Base-by-base conservation (phyloP, 2,329 filamentous ascomycete species). In the Coniochaeta sp. region DNA sequence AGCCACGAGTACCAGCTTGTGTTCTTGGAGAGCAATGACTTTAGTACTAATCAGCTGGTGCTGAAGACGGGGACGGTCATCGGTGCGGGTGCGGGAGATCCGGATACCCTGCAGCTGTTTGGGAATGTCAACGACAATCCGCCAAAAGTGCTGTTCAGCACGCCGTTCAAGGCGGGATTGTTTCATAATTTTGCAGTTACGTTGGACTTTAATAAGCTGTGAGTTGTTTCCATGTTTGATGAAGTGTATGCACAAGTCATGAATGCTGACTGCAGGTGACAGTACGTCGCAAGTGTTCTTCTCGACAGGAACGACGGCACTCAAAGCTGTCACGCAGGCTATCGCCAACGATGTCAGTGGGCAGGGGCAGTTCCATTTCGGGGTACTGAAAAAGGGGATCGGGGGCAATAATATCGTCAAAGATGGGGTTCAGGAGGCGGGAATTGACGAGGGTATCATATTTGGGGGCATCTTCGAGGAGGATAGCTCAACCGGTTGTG, bases 181-280 rank as follows among this genome's bases (percentile, higher is more conserved):
- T 86, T 84, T 77, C 81, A 87, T 69, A 88, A 88, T 74, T 87
- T 87, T 74, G 85, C 78, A 9, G 59, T 86, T 34, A 81, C 77
- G 24, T 72, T 86, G 16, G 79, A 88, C 69, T 88, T 84, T 69
- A 72, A 74, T 57, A 73, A 78, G 59, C 80, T 83, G 81, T 84
- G 71, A 55, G 79, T 71, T 50, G 8, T 17, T 17, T 71, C 50
- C 1, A 9, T 47, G 6, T 36, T 36, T 36, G 7, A n/a, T n/a
- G n/a, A n/a, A n/a, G n/a, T n/a, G n/a, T n/a, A n/a, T n/a, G n/a
- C n/a, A n/a, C n/a, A n/a, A n/a, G n/a, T n/a, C n/a, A n/a, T n/a
- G n/a, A n/a, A 17, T 52, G 47, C 26, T 16, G 34, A 7, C 6
- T 24, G 59, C 31, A n/a, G 38, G 4, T 24, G 2, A 16, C 60